These are phyloP conservation scores for Hemileccinum rubropunctum DNA, from an alignment of 768 basidiomycete genomes.

Conservation along the genomic window DNA sequence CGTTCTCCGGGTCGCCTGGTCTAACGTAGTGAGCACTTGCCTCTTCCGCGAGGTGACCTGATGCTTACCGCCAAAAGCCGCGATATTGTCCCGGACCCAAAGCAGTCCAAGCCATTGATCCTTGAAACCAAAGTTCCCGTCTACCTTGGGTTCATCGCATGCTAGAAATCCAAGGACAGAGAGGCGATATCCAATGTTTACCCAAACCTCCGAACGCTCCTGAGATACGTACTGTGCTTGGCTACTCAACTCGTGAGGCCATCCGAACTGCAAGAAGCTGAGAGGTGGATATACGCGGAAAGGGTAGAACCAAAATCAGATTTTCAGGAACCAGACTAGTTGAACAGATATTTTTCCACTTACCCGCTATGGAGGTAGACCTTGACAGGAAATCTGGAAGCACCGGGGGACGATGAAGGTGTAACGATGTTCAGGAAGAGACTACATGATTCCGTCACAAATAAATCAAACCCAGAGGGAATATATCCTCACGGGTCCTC, in stretches of 20 bases:
- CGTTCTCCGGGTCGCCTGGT: constrained; percentile 56
- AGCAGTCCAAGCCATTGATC: constrained; percentile 73
- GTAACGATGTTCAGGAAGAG: constrained; percentile 62
- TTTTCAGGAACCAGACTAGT: neutral
- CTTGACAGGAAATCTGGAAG: constrained; percentile 57
- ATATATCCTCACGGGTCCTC: constrained; percentile 57
- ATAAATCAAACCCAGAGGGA: neutral
- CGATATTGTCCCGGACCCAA: constrained; percentile 70
- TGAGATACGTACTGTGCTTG: constrained; percentile 68
- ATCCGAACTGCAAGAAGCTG: constrained; percentile 79
- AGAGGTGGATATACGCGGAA: too few relatives aligned
- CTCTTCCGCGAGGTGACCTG: neutral
- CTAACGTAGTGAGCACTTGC: neutral
- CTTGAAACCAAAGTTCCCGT: constrained; percentile 80
- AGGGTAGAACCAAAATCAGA: too few relatives aligned
- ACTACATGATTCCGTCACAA: constrained; percentile 28
- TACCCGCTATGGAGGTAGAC: constrained; percentile 79
- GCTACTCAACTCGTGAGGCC: constrained; percentile 56
- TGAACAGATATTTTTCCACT: constrained; percentile 7
- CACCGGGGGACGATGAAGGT: constrained; percentile 43
- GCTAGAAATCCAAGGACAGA: constrained; percentile 76
- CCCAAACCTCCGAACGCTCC: constrained; percentile 64
- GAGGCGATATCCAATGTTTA: constrained; percentile 73
- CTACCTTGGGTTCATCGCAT: constrained; percentile 53
- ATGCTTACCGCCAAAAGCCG: constrained; percentile 58